Conservation (phyloP, 495 filamentous ascomycete species). For the Podospora comata region DNA sequence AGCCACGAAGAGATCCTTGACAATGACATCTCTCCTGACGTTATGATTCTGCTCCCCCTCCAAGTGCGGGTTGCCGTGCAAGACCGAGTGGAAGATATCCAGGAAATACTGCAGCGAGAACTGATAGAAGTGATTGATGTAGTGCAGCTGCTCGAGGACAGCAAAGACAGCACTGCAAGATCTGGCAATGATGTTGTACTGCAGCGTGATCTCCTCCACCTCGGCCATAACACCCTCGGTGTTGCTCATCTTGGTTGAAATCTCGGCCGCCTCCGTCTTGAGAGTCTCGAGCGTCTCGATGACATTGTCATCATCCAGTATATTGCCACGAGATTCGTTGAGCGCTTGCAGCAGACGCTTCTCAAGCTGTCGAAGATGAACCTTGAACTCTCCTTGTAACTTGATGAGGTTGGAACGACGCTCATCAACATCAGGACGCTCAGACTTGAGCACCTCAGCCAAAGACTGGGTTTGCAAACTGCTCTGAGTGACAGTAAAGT, state of each 20-base stretch:
- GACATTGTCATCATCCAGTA: slow-evolving; percentile 95
- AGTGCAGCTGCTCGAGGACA: slow-evolving; percentile 93
- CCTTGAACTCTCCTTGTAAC: slow-evolving; percentile 96
- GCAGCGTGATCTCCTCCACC: slow-evolving; percentile 87
- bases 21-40: slow-evolving; percentile 76
- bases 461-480: slow-evolving; percentile 96
- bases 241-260: slow-evolving; percentile 91
- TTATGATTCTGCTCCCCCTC: slow-evolving; percentile 70
- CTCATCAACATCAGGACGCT: slow-evolving; percentile 97
- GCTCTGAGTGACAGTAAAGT: slow-evolving; percentile 98
- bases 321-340: slow-evolving; percentile 96
- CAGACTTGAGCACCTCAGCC: slow-evolving; percentile 93
- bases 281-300: slow-evolving; percentile 97
- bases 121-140: slow-evolving; percentile 99
- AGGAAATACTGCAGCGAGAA: slow-evolving; percentile 98
- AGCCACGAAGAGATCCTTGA: slow-evolving; percentile 84
- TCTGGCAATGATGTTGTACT: slow-evolving; percentile 87
- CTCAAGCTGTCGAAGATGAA: slow-evolving; percentile 94
- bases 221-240: slow-evolving; percentile 98
- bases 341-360: slow-evolving; percentile 90
- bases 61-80: slow-evolving; percentile 75
- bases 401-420: slow-evolving; percentile 95
- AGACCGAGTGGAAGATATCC: slow-evolving; percentile 92
- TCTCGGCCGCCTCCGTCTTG: slow-evolving; percentile 95
- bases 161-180: slow-evolving; percentile 97